These are phyloP conservation scores for Penicillium sp. DNA, from an alignment of 2,329 filamentous ascomycete genomes.

Conservation along the genomic window DNA sequence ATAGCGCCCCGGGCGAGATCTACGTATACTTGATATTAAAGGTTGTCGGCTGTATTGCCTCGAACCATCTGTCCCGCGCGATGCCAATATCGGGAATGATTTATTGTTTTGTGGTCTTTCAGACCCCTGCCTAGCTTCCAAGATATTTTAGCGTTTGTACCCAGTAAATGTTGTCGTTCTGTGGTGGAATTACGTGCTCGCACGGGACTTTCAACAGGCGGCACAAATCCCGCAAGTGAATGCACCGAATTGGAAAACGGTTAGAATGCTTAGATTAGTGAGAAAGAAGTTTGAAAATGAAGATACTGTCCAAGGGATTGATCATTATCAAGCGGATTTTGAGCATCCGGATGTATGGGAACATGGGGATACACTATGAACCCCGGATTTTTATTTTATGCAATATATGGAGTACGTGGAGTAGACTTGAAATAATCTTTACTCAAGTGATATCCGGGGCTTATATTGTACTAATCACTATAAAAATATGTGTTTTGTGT, in stretches of 20 bases:
- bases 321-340: not conserved
- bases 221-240: not conserved
- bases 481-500: not conserved
- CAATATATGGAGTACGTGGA: not conserved
- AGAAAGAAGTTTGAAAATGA: not conserved
- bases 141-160: not conserved
- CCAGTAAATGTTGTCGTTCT: constrained; percentile 26
- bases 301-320: not conserved
- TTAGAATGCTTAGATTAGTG: not conserved
- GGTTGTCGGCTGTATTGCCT: not conserved
- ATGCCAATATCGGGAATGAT: constrained; percentile 14
- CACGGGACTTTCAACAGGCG: constrained; percentile 15
- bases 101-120: not conserved
- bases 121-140: not conserved
- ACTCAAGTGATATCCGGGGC: no score
- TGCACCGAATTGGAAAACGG: not conserved
- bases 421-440: not conserved
- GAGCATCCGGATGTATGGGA: not conserved
- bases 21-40: not conserved
- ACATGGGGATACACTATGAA: not conserved
- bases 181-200: constrained; percentile 34
- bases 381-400: not conserved
- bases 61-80: constrained; percentile 1
- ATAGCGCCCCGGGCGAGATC: not conserved
- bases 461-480: not conserved